Base-by-base conservation (phyloP, 371 early-diverging fungal genomes). In the Mortierella polycephala region DNA sequence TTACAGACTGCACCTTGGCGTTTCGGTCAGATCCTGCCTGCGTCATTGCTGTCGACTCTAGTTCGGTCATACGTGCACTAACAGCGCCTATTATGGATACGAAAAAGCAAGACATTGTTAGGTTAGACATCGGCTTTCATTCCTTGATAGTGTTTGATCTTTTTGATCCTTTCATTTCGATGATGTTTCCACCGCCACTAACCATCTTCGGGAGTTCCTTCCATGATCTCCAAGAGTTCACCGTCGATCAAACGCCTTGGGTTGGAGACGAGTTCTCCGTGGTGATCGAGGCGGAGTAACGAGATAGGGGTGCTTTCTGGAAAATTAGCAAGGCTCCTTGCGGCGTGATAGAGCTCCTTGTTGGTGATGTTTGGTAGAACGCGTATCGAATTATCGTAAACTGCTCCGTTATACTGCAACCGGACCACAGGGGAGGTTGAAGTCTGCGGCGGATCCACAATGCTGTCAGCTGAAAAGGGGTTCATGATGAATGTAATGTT, bases 351-450 rank as follows among this genome's bases (percentile, higher is more conserved):
- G 9, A 77, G 66, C 12, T 64, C 62, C 45, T 62, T 67, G 39
- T 18, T 64, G 40, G 57, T 50, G 45, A 50, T 60, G 5, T 47
- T 20, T 9, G 71, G 72, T 18, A 68, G 42, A 40, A 77, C 39
- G 50, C 79, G 79, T 60, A 77, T 71, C 54, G 79, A 77, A 41
- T 14, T 71, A 62, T 77, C 79, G 42, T 77, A 71, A 47, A 77
- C 79, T 14, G 79, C 79, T 20, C 79, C 79, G 14, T 62, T 52
- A 66, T 77, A 77, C 57, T 77, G 79, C 40, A 77, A 58, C 30
- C 62, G 67, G 49, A 77, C 79, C 1, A 77, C 79, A 13, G 69
- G 68, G 0, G 79, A 71, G 30, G 56, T 8, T 1, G 57, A 21
- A 8, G 8, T 39, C 18, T 56, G 42, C 11, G 56, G 2, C 23